Percentiles rank a stretch among this genome's conserved stretches.
phyloP scores from a whole-genome alignment of 1,284 basidiomycete genomes.

The Coriolopsis trogii region DNA sequence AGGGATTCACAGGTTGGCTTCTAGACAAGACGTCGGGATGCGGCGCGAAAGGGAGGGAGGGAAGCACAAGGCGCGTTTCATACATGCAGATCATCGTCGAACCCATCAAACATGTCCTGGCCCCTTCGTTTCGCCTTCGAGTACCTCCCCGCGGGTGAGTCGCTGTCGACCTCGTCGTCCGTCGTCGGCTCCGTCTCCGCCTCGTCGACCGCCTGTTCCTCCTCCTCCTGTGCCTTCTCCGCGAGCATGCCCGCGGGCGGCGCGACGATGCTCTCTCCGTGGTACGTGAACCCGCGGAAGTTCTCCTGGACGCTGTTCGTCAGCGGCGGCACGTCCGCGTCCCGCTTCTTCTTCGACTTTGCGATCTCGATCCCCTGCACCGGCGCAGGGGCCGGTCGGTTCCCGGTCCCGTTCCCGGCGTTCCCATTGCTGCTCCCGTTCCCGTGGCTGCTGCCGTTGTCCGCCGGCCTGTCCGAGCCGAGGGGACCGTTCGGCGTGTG shows the following conservation, averaged over 20 bases:
- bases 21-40: neutral
- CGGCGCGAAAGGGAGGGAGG: neutral
- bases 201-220: slow-evolving; percentile 45
- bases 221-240: slow-evolving; percentile 43
- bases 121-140: slow-evolving; percentile 54
- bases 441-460: neutral
- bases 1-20: neutral
- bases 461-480: slow-evolving; percentile 56
- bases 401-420: slow-evolving; percentile 32
- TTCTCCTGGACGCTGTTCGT: slow-evolving; percentile 93
- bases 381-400: slow-evolving; percentile 39
- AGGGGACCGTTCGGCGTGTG: slow-evolving; percentile 77
- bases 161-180: slow-evolving; percentile 71
- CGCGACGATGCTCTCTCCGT: slow-evolving; percentile 75
- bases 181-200: slow-evolving; percentile 54
- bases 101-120: slow-evolving; percentile 42
- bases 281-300: slow-evolving; percentile 91
- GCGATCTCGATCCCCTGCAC: slow-evolving; percentile 59
- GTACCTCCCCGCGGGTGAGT: slow-evolving; percentile 64
- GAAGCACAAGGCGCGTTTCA: slow-evolving; percentile 9
- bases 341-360: slow-evolving; percentile 49
- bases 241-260: slow-evolving; percentile 46
- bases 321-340: slow-evolving; percentile 50
- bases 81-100: slow-evolving; percentile 40
- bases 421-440: no score